phyloP scores from a whole-genome alignment of 306 rosid genomes.

The Dalbergia cochinchinensis region DNA sequence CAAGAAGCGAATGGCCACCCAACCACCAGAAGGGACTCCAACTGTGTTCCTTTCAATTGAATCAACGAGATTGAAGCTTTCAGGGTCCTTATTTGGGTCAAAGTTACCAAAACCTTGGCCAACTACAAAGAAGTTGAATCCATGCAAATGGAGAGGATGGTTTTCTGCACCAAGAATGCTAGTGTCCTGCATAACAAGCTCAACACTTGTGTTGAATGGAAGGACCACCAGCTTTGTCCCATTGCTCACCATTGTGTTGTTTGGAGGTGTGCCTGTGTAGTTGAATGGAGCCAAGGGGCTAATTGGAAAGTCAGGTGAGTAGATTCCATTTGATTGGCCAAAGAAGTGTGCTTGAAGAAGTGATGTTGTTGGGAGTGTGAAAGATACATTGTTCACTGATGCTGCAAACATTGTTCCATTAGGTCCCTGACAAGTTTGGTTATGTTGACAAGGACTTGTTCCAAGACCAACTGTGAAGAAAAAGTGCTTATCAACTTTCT shows the following conservation, averaged over 20 bases:
- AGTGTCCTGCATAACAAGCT: slow-evolving; percentile 61
- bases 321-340: slow-evolving; percentile 53
- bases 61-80: slow-evolving; percentile 52
- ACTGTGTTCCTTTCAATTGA: slow-evolving; percentile 58
- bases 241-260: slow-evolving; percentile 17
- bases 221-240: slow-evolving; percentile 61
- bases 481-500: slow-evolving; percentile 51
- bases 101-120: slow-evolving; percentile 66
- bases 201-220: slow-evolving; percentile 54
- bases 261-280: slow-evolving; percentile 53
- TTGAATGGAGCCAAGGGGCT: slow-evolving; percentile 51
- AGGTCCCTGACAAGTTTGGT: slow-evolving; percentile 64
- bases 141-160: slow-evolving; percentile 52
- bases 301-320: slow-evolving; percentile 48
- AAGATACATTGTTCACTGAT: slow-evolving; percentile 64
- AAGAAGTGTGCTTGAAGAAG: slow-evolving; percentile 52
- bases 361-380: slow-evolving; percentile 41
- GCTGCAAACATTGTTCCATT: slow-evolving; percentile 62
- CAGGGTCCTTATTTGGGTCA: slow-evolving; percentile 49
- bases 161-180: slow-evolving; percentile 46
- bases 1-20: slow-evolving; percentile 57
- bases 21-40: slow-evolving; percentile 61
- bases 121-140: slow-evolving; percentile 59
- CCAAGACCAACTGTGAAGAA: slow-evolving; percentile 68
- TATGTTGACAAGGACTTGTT: slow-evolving; percentile 50